Evolutionary conservation across 78 protist genomes (phyloP).

Genomic region (Neovahlkampfia damariscottae): DNA sequence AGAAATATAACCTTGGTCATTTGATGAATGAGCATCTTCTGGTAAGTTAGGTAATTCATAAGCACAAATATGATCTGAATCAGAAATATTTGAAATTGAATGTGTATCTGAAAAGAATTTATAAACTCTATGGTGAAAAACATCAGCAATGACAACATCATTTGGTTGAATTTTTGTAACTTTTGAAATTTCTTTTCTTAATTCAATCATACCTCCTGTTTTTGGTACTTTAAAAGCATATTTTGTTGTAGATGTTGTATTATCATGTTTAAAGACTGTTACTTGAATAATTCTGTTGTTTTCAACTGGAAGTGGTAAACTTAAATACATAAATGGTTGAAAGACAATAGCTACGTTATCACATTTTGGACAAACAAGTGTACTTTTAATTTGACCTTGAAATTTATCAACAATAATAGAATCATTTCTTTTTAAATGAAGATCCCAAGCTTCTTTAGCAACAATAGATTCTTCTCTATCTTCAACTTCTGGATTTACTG

Average conservation of each 20-base stretch:
- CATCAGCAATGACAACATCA: not conserved
- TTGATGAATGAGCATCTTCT: too few species aligned
- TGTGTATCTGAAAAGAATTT: not conserved
- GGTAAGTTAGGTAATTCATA: too few species aligned
- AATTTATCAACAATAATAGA: conserved; percentile 66
- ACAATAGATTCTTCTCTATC: conserved; percentile 13
- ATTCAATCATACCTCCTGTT: too few species aligned
- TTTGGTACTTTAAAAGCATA: too few species aligned
- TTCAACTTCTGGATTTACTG: conserved; percentile 31
- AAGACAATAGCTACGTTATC: conserved; percentile 31
- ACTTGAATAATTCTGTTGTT: not conserved
- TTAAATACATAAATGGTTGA: conserved; percentile 70
- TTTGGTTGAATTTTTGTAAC: too few species aligned
- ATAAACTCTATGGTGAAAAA: not conserved
- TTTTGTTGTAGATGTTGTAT: too few species aligned
- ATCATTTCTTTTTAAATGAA: conserved; percentile 52
- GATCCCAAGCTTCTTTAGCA: conserved; percentile 58
- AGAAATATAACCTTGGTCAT: too few species aligned
- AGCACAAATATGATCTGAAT: not conserved
- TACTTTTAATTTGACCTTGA: conserved; percentile 62
- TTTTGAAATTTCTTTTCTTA: too few species aligned
- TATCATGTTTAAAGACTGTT: too few species aligned
- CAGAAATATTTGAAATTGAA: not conserved
- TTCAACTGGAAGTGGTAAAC: conserved; percentile 52
- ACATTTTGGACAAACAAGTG: conserved; percentile 45